These are phyloP conservation scores for Claviceps cyperi DNA, from an alignment of 2,329 filamentous ascomycete species.

Conservation along the genomic window DNA sequence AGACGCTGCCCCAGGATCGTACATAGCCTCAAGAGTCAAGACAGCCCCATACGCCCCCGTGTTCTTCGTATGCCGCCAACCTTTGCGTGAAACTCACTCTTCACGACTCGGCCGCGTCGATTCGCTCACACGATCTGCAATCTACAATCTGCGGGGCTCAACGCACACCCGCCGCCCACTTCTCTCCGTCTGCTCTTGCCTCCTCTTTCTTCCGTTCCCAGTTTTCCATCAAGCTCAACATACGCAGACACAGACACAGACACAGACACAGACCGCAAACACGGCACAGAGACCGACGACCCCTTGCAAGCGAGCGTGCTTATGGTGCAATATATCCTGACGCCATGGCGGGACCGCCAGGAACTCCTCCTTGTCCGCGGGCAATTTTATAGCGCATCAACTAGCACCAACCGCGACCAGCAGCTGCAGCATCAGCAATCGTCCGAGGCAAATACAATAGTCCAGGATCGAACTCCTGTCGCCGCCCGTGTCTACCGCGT, in stretches of 20 bases:
- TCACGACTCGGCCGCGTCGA: neutral
- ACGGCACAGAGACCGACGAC: neutral
- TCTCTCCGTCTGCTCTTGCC: neutral
- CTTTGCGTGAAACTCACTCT: neutral
- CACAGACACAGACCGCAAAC: neutral
- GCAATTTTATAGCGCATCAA: conserved; percentile 39
- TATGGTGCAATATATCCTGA: conserved; percentile 60
- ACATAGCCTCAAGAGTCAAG: neutral
- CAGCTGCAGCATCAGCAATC: conserved; percentile 3
- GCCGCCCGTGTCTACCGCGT: neutral
- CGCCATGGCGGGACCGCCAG: conserved; percentile 52
- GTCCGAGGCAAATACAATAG: neutral
- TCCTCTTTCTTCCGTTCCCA: neutral
- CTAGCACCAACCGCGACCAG: conserved; percentile 6
- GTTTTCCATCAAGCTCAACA: neutral
- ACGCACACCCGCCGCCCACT: neutral
- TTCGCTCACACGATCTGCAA: neutral
- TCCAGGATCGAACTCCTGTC: neutral
- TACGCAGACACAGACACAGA: neutral
- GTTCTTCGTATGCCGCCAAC: neutral
- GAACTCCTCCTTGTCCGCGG: conserved; percentile 53
- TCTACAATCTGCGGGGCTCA: neutral
- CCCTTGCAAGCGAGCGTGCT: neutral
- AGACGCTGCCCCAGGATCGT: too few species aligned
- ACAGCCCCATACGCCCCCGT: neutral